A percentile compares a stretch with the other conserved stretches of the same genome.
Conservation (phyloP, 257 asterid species). For the Petunia axillaris region DNA sequence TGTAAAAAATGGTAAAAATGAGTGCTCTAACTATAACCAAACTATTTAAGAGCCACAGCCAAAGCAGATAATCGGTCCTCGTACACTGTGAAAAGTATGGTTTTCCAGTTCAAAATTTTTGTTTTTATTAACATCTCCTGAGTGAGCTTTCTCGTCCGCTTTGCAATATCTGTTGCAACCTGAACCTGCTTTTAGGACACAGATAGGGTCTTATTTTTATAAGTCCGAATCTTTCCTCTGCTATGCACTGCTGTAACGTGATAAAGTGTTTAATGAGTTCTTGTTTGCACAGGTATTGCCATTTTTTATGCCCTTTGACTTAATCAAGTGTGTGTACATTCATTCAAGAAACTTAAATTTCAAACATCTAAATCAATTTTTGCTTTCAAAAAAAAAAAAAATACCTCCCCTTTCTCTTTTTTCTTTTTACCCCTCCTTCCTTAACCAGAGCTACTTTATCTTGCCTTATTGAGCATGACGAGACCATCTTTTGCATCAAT, state of each 20-base stretch:
- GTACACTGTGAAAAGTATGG: too few species aligned
- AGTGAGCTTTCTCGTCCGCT: neutral
- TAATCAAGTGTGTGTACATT: neutral
- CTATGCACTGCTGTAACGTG: neutral
- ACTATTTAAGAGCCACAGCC: neutral
- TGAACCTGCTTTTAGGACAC: neutral
- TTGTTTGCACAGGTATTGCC: neutral
- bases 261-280: neutral
- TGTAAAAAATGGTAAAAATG: neutral
- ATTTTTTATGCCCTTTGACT: neutral
- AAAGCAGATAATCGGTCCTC: too few species aligned
- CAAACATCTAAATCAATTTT: neutral
- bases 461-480: neutral
- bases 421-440: too few species aligned
- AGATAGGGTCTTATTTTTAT: neutral
- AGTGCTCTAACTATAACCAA: neutral
- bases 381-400: neutral
- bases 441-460: neutral
- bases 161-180: neutral
- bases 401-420: too few species aligned
- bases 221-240: neutral
- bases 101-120: neutral
- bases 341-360: neutral
- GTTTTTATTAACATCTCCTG: neutral
- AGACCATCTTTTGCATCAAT: neutral